phyloP scores from a whole-genome alignment of 139 green algal species.

The Spirogloea muscicola region DNA sequence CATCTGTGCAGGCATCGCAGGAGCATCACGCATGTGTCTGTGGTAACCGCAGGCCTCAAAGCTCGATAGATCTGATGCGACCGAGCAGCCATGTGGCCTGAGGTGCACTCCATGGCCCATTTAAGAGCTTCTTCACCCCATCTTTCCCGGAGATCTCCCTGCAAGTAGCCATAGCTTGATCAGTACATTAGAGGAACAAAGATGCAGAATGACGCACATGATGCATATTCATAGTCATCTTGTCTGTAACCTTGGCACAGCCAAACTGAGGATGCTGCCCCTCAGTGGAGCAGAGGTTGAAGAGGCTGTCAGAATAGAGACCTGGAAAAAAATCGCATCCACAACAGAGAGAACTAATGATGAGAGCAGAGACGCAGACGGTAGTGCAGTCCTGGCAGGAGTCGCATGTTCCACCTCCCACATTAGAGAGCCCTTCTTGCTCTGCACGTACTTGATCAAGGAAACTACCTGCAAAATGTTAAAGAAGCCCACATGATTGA shows the following conservation, averaged over 20 bases:
- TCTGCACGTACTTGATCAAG: constrained; percentile 75
- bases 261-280: no score
- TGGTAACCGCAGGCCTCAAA: constrained; percentile 61
- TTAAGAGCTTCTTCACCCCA: constrained; percentile 76
- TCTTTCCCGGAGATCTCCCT: constrained; percentile 58
- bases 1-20: constrained; percentile 72
- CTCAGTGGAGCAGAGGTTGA: no score
- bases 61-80: constrained; percentile 78
- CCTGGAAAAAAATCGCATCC: constrained; percentile 48
- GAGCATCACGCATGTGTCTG: constrained; percentile 63
- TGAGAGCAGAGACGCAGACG: constrained; percentile 42
- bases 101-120: constrained; percentile 68
- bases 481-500: no score
- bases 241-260: no score
- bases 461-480: constrained; percentile 54
- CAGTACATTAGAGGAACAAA: no score
- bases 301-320: constrained; percentile 18
- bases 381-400: constrained; percentile 36
- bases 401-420: constrained; percentile 70
- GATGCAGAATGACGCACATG: no score
- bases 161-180: no score
- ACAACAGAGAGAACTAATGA: constrained; percentile 56
- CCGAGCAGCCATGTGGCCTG: constrained; percentile 61
- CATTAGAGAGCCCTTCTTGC: constrained; percentile 64
- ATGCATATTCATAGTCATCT: no score